Evolutionary conservation across 2,329 filamentous ascomycete species (phyloP).

Genomic region (Penicillium rolfsii): DNA sequence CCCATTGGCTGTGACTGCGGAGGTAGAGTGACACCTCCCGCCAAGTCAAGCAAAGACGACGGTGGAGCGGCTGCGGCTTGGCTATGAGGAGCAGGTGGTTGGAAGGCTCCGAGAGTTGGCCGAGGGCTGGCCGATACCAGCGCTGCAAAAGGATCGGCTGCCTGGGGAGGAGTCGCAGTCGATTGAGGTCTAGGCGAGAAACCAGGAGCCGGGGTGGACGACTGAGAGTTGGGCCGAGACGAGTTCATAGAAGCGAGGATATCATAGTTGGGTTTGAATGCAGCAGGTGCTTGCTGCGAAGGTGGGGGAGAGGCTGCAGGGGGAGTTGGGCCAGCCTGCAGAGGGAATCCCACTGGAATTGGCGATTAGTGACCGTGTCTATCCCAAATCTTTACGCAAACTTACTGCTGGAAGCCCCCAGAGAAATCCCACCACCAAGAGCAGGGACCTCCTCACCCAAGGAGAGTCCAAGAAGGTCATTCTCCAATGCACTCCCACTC

Average conservation of each 20-base stretch:
- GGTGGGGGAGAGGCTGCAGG: conserved; percentile 33
- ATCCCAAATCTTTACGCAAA: neutral
- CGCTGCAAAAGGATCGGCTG: conserved; percentile 65
- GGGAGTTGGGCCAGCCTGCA: conserved; percentile 28
- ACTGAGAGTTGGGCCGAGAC: conserved; percentile 52
- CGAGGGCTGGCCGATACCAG: conserved; percentile 58
- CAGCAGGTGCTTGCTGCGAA: conserved; percentile 48
- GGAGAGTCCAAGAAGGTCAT: conserved; percentile 87
- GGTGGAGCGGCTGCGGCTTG: conserved; percentile 26
- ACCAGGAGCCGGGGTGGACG: conserved; percentile 54
- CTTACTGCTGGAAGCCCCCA: conserved; percentile 68
- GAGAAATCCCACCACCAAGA: conserved; percentile 77
- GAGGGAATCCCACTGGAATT: conserved; percentile 43
- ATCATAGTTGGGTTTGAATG: conserved; percentile 59
- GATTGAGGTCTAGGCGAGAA: conserved; percentile 36
- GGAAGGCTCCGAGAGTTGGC: conserved; percentile 45
- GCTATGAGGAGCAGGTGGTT: conserved; percentile 29
- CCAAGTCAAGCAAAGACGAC: conserved; percentile 41
- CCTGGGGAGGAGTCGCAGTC: conserved; percentile 41
- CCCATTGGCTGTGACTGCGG: conserved; percentile 28
- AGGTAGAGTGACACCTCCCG: conserved; percentile 27
- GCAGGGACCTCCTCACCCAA: conserved; percentile 73
- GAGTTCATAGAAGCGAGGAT: conserved; percentile 58
- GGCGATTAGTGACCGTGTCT: neutral
- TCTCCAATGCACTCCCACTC: conserved; percentile 72